A percentile compares a stretch with the other conserved stretches of the same genome.
Conservation (phyloP, 2,329 filamentous ascomycete species). For the Plenodomus tracheiphilus region DNA sequence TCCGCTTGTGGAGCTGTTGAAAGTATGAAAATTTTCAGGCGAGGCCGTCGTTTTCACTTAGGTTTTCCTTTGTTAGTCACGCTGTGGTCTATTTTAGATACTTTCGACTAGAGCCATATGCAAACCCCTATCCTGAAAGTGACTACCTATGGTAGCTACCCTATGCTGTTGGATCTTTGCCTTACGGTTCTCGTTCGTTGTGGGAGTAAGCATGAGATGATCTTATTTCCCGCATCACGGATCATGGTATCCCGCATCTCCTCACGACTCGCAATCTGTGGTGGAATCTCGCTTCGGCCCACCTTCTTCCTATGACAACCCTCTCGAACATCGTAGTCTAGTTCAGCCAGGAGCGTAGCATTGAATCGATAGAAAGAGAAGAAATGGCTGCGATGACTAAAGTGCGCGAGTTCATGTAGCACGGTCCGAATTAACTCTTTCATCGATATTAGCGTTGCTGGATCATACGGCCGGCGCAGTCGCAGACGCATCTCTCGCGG, state of each 20-base stretch:
- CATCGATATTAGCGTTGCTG: not conserved
- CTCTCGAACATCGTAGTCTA: not conserved
- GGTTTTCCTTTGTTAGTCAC: no score
- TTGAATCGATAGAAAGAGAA: slow-evolving; percentile 1
- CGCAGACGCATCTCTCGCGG: not conserved
- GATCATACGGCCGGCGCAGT: not conserved
- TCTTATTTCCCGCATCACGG: not conserved
- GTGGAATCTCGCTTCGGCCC: not conserved
- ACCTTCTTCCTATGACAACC: not conserved
- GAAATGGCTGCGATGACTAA: slow-evolving; percentile 1
- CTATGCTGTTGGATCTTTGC: no score
- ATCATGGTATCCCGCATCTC: not conserved
- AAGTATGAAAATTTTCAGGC: no score
- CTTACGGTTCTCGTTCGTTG: no score
- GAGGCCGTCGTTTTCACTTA: no score
- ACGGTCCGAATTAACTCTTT: not conserved
- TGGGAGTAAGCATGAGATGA: not conserved
- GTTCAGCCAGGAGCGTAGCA: not conserved
- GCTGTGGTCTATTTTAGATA: no score
- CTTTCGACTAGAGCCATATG: no score
- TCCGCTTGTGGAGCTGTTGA: no score
- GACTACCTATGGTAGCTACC: no score
- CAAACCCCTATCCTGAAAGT: no score
- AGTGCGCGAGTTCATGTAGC: slow-evolving; percentile 9
- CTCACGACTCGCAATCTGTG: not conserved